Conservation (phyloP, 208 protist species). For the Trypanosoma platydactyli region DNA sequence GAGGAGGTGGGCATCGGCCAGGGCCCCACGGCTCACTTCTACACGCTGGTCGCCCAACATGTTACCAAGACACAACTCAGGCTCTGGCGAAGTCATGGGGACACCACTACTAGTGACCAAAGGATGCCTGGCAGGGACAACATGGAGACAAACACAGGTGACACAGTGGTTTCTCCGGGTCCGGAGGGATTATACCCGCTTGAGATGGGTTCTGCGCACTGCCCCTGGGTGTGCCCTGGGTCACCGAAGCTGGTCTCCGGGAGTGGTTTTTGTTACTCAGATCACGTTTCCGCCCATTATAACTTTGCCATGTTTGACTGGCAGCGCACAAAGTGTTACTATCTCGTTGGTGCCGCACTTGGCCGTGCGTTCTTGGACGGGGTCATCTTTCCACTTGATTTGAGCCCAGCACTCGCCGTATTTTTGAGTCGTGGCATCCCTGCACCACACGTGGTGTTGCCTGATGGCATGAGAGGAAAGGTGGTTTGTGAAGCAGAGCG, state of each 20-base stretch:
- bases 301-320: constrained; percentile 55
- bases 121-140: constrained; percentile 4
- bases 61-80: constrained; percentile 34
- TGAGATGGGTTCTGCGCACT: neutral
- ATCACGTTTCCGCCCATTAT: constrained; percentile 19
- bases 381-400: constrained; percentile 71
- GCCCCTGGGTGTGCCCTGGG: neutral
- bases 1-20: constrained; percentile 88
- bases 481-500: constrained; percentile 34
- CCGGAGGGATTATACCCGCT: constrained; percentile 51
- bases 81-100: constrained; percentile 55
- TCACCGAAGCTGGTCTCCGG: neutral
- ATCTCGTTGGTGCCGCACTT: constrained; percentile 72
- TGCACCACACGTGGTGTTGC: constrained; percentile 31
- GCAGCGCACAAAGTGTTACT: constrained; percentile 52
- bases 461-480: constrained; percentile 9
- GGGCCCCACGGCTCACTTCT: constrained; percentile 91
- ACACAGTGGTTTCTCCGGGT: constrained; percentile 24
- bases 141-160: neutral
- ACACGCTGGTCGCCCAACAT: constrained; percentile 72
- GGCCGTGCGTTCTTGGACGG: constrained; percentile 80
- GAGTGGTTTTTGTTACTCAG: neutral
- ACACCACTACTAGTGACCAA: neutral
- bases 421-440: constrained; percentile 63
- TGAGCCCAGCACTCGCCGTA: constrained; percentile 65